A percentile compares a stretch with the other conserved stretches of the same genome.
These are phyloP conservation scores for Saururus chinensis DNA, from an alignment of 164 flowering plant genomes.

Conservation along the genomic window DNA sequence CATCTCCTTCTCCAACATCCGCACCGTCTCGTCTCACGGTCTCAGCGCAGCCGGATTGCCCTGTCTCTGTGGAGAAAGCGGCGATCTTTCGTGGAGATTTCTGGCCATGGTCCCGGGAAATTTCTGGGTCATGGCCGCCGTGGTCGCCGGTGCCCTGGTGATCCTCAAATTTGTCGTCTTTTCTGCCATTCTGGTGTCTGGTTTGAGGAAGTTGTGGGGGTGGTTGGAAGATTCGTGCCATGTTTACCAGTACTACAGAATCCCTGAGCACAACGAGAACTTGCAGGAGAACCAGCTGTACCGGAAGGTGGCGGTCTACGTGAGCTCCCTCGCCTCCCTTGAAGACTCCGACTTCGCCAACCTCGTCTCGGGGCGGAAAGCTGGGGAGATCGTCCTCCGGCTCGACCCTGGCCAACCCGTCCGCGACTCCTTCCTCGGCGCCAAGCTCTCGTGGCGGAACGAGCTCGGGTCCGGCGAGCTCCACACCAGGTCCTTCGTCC, in stretches of 20 bases:
- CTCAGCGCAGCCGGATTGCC: no score
- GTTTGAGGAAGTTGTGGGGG: constrained; percentile 18
- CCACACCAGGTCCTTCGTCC: constrained; percentile 16
- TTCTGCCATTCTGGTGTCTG: neutral
- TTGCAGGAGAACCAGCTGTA: constrained; percentile 57
- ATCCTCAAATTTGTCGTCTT: neutral
- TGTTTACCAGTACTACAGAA: constrained; percentile 43
- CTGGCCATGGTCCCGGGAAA: neutral
- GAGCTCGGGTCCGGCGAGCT: constrained; percentile 7
- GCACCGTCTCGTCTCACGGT: no score
- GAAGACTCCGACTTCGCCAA: constrained; percentile 62
- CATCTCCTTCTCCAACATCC: no score
- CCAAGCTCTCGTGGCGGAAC: constrained; percentile 41
- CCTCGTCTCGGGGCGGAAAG: constrained; percentile 44
- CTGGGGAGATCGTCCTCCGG: constrained; percentile 43
- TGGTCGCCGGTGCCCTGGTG: neutral
- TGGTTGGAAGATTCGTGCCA: constrained; percentile 30
- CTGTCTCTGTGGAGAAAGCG: no score
- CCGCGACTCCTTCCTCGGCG: constrained; percentile 49
- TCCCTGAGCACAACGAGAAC: constrained; percentile 46
- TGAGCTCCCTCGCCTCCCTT: constrained; percentile 42
- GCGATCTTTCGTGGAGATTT: no score
- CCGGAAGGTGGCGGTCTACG: constrained; percentile 33
- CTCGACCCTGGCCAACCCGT: constrained; percentile 43
- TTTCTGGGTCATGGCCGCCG: neutral